These are phyloP conservation scores for Aureobasidium sp. DNA, from an alignment of 2,329 filamentous ascomycete genomes.

Conservation along the genomic window DNA sequence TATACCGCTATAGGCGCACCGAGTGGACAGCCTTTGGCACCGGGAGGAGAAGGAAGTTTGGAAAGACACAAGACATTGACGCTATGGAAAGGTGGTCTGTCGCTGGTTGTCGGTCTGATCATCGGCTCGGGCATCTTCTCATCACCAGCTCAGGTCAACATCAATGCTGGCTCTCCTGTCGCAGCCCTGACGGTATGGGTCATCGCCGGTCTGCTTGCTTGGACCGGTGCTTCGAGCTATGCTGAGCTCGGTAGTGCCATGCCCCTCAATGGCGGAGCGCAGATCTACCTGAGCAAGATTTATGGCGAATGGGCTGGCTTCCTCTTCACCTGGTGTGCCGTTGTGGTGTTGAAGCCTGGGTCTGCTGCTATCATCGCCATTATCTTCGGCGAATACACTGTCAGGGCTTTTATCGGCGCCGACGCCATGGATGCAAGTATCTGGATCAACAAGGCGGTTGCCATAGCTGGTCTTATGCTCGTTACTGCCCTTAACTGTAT, in stretches of 20 bases:
- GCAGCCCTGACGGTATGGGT: conserved; percentile 87
- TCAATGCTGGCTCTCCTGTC: conserved; percentile 83
- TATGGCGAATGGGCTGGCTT: conserved; percentile 92
- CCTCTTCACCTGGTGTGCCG: conserved; percentile 92
- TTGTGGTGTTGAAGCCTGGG: conserved; percentile 88
- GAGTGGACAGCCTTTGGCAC: conserved; percentile 49
- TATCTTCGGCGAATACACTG: conserved; percentile 97
- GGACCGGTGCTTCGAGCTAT: conserved; percentile 93
- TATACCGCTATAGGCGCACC: conserved; percentile 84
- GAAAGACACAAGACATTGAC: conserved; percentile 96
- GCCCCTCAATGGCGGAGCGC: conserved; percentile 86
- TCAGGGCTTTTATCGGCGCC: conserved; percentile 78
- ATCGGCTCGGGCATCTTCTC: conserved; percentile 97
- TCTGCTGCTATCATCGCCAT: conserved; percentile 91
- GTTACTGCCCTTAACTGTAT: conserved; percentile 86
- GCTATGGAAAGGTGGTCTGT: conserved; percentile 87
- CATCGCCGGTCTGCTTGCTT: conserved; percentile 84
- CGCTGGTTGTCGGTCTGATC: conserved; percentile 83
- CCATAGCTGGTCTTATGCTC: conserved; percentile 63
- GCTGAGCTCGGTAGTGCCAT: conserved; percentile 94
- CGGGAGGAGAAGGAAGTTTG: conserved; percentile 64
- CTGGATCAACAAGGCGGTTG: conserved; percentile 88
- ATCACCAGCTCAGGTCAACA: conserved; percentile 85
- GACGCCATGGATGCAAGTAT: conserved; percentile 72
- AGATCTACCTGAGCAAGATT: conserved; percentile 92